Evolutionary conservation across 2,329 filamentous ascomycete genomes (phyloP).

Genomic region (Scedosporium apiospermum): DNA sequence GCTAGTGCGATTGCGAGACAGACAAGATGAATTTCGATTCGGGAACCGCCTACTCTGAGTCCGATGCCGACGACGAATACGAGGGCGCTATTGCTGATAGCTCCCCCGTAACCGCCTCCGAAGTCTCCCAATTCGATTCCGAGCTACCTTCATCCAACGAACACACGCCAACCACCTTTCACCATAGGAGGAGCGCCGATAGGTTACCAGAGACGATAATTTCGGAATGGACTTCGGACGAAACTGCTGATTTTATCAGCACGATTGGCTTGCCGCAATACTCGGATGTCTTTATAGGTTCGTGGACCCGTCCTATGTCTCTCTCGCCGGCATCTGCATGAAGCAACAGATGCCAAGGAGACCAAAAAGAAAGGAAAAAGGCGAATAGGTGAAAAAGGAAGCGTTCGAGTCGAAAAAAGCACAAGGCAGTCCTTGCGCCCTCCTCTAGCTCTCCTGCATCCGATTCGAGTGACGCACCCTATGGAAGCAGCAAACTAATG

Average conservation of each 20-base stretch:
- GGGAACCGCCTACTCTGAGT: constrained; percentile 66
- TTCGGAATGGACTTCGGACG: constrained; percentile 72
- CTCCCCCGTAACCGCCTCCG: constrained; percentile 60
- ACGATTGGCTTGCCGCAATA: constrained; percentile 76
- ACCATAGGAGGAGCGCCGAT: constrained; percentile 55
- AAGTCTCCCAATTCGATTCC: constrained; percentile 61
- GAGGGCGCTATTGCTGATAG: constrained; percentile 61
- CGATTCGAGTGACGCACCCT: not conserved
- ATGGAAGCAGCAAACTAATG: not conserved
- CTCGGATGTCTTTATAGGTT: constrained; percentile 73
- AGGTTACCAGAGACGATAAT: constrained; percentile 65
- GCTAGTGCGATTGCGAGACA: constrained; percentile 1
- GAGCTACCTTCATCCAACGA: constrained; percentile 60
- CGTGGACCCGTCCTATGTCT: constrained; percentile 20
- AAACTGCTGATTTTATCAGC: constrained; percentile 82
- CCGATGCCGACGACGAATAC: constrained; percentile 75
- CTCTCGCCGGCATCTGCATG: not conserved
- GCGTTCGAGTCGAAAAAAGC: not conserved
- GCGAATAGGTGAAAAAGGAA: not conserved
- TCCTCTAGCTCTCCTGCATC: not conserved
- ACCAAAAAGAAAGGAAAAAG: not conserved
- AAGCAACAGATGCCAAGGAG: not conserved
- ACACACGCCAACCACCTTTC: constrained; percentile 73
- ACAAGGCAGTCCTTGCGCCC: not conserved
- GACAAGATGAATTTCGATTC: constrained; percentile 49